Conservation (phyloP, 163 green algal species). For the Coccomyxa subellipsoidea region DNA sequence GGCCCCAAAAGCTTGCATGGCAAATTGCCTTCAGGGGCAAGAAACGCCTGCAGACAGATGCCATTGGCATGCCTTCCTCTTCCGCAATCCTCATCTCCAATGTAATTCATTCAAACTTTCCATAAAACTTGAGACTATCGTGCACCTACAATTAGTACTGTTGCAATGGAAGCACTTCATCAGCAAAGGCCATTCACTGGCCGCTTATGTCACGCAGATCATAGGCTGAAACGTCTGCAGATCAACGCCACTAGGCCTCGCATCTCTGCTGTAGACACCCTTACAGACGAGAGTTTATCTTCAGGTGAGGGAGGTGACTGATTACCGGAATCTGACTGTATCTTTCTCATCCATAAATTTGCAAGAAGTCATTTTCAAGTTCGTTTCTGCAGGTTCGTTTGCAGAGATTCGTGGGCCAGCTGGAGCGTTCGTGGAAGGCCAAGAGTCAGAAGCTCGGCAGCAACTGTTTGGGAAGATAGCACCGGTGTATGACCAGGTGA, state of each 20-base stretch:
- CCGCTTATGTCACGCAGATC: not conserved
- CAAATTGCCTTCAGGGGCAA: no score
- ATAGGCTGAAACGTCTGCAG: not conserved
- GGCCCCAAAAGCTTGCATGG: no score
- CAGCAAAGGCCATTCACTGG: not conserved
- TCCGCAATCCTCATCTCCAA: no score
- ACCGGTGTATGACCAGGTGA: conserved; percentile 80
- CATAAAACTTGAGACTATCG: no score
- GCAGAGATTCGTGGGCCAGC: not conserved
- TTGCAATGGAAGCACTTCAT: no score
- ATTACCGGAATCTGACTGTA: no score
- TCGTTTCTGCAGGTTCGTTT: not conserved
- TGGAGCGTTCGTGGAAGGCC: not conserved
- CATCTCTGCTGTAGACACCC: not conserved
- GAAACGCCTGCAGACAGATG: no score
- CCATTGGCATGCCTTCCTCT: no score
- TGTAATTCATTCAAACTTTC: no score
- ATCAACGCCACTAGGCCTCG: not conserved
- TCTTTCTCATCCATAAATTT: no score
- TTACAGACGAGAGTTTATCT: not conserved
- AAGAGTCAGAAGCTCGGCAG: conserved; percentile 38
- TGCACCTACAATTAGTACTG: no score
- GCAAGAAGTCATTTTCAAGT: not conserved
- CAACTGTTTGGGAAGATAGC: conserved; percentile 87
- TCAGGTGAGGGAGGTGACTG: no score